These are phyloP conservation scores for Nyctanthes arbortristis DNA, from an alignment of 257 asterid genomes.

Conservation along the genomic window DNA sequence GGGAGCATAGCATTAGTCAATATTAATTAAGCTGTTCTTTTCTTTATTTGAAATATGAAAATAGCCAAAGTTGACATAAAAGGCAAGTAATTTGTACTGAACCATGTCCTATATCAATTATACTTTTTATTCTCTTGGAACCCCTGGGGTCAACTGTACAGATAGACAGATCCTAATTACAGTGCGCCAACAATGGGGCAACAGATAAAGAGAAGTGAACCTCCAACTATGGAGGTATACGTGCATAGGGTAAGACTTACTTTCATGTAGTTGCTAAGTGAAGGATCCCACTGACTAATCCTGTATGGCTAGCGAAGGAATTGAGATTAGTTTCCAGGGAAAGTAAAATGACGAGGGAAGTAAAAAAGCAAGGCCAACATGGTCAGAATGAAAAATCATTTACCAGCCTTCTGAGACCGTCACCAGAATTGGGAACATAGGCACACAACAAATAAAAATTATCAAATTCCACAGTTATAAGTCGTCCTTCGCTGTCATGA, in stretches of 20 bases:
- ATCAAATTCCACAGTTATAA: slow-evolving; percentile 84
- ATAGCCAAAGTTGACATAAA: not conserved
- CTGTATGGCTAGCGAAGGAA: slow-evolving; percentile 68
- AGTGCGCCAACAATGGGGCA: too few relatives aligned
- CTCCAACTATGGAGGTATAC: slow-evolving; percentile 12
- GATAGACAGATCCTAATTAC: not conserved
- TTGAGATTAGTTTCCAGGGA: slow-evolving; percentile 17
- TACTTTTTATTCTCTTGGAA: not conserved
- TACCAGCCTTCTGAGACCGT: slow-evolving; percentile 92
- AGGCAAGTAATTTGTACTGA: not conserved
- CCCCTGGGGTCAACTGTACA: not conserved
- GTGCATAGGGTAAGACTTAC: slow-evolving; percentile 43
- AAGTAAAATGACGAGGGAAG: not conserved
- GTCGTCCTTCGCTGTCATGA: slow-evolving; percentile 95
- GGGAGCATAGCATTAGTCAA: too few relatives aligned
- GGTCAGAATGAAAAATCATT: slow-evolving; percentile 14
- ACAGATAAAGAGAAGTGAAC: not conserved
- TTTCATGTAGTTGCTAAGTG: slow-evolving; percentile 83
- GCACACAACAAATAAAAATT: slow-evolving; percentile 64
- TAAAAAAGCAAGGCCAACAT: slow-evolving; percentile 4
- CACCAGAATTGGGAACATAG: slow-evolving; percentile 96
- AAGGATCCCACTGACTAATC: slow-evolving; percentile 78
- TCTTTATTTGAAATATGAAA: not conserved
- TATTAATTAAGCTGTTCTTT: too few relatives aligned
- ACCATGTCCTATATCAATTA: not conserved